Conservation (phyloP, 257 asterid species). For the Petunia axillaris region DNA sequence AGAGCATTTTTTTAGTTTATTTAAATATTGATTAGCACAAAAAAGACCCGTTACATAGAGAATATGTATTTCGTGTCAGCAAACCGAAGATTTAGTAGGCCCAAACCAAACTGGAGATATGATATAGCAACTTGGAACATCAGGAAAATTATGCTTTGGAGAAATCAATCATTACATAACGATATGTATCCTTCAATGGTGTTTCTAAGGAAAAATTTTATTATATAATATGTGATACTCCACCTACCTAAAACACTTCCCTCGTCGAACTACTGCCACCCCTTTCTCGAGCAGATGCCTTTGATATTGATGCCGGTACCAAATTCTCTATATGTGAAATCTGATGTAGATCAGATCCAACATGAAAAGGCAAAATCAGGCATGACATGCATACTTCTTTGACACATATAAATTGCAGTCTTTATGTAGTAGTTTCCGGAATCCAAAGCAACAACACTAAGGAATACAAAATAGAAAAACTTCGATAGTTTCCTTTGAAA, state of each 20-base stretch:
- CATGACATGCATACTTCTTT: background rate
- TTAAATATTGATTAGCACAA: background rate
- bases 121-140: background rate
- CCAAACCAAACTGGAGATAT: background rate
- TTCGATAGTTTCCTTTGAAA: background rate
- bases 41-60: background rate
- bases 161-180: background rate
- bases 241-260: slow-evolving; percentile 90
- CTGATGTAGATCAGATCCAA: slow-evolving; percentile 49
- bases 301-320: slow-evolving; percentile 91
- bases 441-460: background rate
- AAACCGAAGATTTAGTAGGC: background rate
- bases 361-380: slow-evolving; percentile 10
- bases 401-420: background rate
- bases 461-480: slow-evolving; percentile 11
- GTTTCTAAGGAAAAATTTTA: background rate
- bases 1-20: background rate
- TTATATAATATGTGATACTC: background rate
- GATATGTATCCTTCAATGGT: slow-evolving; percentile 6
- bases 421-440: slow-evolving; percentile 5
- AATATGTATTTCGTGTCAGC: background rate
- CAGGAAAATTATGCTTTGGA: background rate
- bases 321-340: slow-evolving; percentile 84
- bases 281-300: slow-evolving; percentile 96
- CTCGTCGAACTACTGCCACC: slow-evolving; percentile 98